A percentile compares a stretch with the other conserved stretches of the same genome.
Evolutionary conservation across 352 stramenopile species (phyloP).

Genomic region (Pythium brachiatum): DNA sequence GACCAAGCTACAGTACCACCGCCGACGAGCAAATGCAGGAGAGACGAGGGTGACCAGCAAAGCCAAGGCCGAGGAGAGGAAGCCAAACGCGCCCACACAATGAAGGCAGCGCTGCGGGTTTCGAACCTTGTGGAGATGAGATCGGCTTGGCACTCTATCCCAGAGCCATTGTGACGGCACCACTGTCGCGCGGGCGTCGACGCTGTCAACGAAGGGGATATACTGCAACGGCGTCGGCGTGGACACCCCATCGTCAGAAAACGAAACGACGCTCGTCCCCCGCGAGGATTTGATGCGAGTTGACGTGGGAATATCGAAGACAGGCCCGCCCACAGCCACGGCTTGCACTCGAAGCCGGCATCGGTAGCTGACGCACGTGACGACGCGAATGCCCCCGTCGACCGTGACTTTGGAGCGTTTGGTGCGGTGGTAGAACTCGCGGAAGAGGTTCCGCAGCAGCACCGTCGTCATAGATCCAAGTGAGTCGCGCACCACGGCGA

Average conservation of each 20-base stretch:
- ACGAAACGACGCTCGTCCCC: background rate
- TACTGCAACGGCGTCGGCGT: background rate
- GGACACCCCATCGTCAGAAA: too few relatives aligned
- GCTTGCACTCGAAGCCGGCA: slow-evolving; percentile 12
- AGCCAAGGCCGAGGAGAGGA: background rate
- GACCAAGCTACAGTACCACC: background rate
- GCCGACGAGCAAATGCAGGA: background rate
- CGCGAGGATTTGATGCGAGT: background rate
- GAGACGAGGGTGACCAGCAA: background rate
- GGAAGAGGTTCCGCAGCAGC: slow-evolving; percentile 14
- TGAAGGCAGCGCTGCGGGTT: background rate
- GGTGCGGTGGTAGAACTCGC: background rate
- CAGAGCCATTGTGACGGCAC: background rate
- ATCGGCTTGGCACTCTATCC: background rate
- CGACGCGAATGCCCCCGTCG: background rate
- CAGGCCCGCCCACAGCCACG: background rate
- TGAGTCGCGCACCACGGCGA: slow-evolving; percentile 7
- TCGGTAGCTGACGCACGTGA: slow-evolving; percentile 21
- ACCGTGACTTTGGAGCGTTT: background rate
- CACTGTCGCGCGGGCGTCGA: background rate
- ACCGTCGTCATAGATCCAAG: slow-evolving; percentile 13
- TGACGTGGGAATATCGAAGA: background rate
- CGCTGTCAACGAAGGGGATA: background rate
- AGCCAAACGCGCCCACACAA: background rate
- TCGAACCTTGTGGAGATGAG: background rate